phyloP scores from a whole-genome alignment of 495 filamentous ascomycete species.

The Immersiella caudata region DNA sequence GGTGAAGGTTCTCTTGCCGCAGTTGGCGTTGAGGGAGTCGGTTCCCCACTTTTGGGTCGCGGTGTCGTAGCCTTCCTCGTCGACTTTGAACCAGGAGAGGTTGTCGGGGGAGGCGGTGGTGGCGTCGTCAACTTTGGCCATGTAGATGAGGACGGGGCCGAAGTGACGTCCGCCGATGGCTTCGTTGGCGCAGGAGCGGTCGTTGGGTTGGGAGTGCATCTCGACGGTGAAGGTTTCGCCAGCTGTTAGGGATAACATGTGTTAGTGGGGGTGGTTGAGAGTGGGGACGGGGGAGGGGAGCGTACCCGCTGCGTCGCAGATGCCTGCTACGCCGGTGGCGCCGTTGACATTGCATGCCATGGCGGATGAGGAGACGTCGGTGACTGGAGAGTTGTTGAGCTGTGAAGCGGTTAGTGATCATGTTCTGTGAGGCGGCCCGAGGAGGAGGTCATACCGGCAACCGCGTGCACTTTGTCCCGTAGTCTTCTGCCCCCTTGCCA shows the following conservation, averaged over 20 bases:
- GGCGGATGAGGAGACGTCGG: conserved; percentile 37
- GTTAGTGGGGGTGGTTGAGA: conserved; percentile 43
- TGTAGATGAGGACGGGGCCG: conserved; percentile 54
- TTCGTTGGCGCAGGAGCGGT: conserved; percentile 45
- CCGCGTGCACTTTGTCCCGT: conserved; percentile 27
- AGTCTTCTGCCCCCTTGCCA: conserved; percentile 21
- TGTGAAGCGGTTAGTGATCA: conserved; percentile 27
- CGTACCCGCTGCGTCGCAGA: conserved; percentile 32
- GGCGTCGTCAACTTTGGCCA: conserved; percentile 51
- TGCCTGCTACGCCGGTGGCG: conserved; percentile 37
- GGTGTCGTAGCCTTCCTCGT: conserved; percentile 37
- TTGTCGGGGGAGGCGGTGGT: conserved; percentile 39
- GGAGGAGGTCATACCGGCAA: conserved; percentile 39
- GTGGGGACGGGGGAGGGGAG: conserved; percentile 35
- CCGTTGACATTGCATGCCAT: conserved; percentile 47
- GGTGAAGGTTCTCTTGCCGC: conserved; percentile 47
- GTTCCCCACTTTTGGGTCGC: conserved; percentile 36
- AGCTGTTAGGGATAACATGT: conserved; percentile 37
- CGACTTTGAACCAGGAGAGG: conserved; percentile 49
- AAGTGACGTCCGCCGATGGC: conserved; percentile 57
- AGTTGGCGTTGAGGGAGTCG: conserved; percentile 35
- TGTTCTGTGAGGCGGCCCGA: conserved; percentile 39
- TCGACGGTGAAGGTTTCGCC: conserved; percentile 51
- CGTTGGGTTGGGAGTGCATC: conserved; percentile 53
- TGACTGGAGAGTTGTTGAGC: conserved; percentile 47